phyloP scores from a whole-genome alignment of 768 basidiomycete species.

The Nidula microcarpa region DNA sequence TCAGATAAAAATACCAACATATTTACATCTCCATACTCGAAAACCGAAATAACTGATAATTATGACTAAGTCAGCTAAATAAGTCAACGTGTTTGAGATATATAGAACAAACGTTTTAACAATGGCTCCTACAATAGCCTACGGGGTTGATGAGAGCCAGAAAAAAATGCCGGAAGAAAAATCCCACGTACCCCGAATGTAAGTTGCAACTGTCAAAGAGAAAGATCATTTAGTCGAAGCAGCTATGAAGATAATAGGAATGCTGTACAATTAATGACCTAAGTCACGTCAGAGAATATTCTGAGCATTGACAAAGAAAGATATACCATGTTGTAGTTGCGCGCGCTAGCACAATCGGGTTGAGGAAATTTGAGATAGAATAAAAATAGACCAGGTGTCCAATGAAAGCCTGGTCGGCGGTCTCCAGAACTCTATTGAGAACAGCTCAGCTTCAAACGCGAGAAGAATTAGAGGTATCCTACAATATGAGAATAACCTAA shows the following conservation, averaged over 20 bases:
- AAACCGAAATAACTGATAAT: constrained; percentile 47
- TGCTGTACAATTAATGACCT: constrained; percentile 53
- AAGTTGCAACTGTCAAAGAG: constrained; percentile 37
- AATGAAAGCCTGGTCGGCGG: constrained; percentile 52
- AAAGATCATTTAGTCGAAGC: constrained; percentile 1
- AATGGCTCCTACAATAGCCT: constrained; percentile 55
- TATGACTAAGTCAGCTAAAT: background rate
- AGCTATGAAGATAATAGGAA: background rate
- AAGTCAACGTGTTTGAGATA: background rate
- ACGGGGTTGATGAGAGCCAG: background rate
- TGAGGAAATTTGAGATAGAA: constrained; percentile 39
- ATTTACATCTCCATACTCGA: constrained; percentile 64
- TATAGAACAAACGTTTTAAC: constrained; percentile 42
- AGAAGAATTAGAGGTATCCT: background rate
- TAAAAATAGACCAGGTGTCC: constrained; percentile 58
- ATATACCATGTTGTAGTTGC: constrained; percentile 44
- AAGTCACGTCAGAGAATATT: background rate
- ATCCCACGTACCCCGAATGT: constrained; percentile 34
- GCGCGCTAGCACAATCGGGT: constrained; percentile 27
- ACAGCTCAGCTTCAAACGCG: background rate
- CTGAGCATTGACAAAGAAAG: background rate
- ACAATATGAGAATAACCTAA: constrained; percentile 40
- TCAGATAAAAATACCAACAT: background rate
- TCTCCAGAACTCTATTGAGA: constrained; percentile 33
- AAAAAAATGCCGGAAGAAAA: background rate